Percentiles rank a stretch among this genome's conserved stretches.
phyloP scores from a whole-genome alignment of 768 basidiomycete species.

The Lentinula raphanica region DNA sequence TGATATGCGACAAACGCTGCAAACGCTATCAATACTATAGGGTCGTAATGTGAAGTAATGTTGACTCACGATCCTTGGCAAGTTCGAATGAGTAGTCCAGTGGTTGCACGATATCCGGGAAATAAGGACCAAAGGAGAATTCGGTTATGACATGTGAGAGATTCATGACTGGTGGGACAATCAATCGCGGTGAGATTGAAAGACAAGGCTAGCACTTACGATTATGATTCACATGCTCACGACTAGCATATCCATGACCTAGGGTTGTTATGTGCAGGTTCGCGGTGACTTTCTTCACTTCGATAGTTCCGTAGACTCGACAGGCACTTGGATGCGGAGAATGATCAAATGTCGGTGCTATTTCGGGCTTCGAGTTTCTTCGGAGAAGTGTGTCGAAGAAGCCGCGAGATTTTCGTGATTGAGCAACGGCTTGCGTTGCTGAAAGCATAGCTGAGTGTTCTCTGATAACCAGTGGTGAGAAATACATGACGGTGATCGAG shows the following conservation, averaged over 20 bases:
- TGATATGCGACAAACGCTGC: slow-evolving; percentile 87
- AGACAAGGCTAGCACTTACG: slow-evolving; percentile 42
- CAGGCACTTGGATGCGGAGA: slow-evolving; percentile 70
- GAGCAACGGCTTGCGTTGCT: slow-evolving; percentile 61
- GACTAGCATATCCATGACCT: slow-evolving; percentile 89
- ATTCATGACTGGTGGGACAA: slow-evolving; percentile 73
- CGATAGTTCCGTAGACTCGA: slow-evolving; percentile 76
- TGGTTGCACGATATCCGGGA: slow-evolving; percentile 93
- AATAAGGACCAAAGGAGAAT: slow-evolving; percentile 94
- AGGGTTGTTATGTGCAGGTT: slow-evolving; percentile 94
- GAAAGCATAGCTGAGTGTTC: slow-evolving; percentile 64
- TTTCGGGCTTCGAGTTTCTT: slow-evolving; percentile 37
- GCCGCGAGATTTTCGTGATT: slow-evolving; percentile 73
- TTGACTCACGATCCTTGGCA: slow-evolving; percentile 56
- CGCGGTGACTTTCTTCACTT: slow-evolving; percentile 86
- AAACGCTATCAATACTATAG: neutral
- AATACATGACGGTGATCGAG: no score
- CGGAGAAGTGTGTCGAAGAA: slow-evolving; percentile 55
- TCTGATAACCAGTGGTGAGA: slow-evolving; percentile 25
- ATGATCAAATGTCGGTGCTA: slow-evolving; percentile 72
- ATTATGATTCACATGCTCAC: slow-evolving; percentile 81
- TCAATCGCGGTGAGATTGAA: neutral
- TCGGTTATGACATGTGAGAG: slow-evolving; percentile 94
- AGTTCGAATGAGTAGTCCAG: slow-evolving; percentile 86
- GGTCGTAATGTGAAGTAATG: slow-evolving; percentile 1